Percentiles rank a stretch among this genome's conserved stretches.
Evolutionary conservation across 1,284 basidiomycete genomes (phyloP).

Genomic region (Grifola frondosa): DNA sequence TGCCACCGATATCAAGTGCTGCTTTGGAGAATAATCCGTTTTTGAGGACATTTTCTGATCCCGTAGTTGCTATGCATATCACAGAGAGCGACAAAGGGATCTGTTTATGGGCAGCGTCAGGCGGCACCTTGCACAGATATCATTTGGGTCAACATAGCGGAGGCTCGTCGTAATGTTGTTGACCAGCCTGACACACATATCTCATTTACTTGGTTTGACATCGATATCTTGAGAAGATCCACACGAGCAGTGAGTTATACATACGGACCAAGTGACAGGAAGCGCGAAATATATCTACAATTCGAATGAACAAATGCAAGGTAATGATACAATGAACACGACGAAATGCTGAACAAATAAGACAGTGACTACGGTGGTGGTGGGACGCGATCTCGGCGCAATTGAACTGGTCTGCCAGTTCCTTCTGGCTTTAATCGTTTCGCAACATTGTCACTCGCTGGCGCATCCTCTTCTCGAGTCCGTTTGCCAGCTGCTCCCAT

Average conservation of each 20-base stretch:
- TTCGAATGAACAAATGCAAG: too few species aligned
- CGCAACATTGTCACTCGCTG: constrained; percentile 58
- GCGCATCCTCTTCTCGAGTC: constrained; percentile 49
- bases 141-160: constrained; percentile 13
- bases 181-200: background rate
- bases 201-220: background rate
- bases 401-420: constrained; percentile 27
- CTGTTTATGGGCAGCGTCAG: constrained; percentile 17
- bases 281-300: too few species aligned
- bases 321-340: too few species aligned
- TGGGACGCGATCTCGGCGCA: constrained; percentile 33
- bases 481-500: constrained; percentile 70
- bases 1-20: background rate
- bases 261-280: background rate
- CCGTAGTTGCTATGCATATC: constrained; percentile 20
- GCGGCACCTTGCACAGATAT: constrained; percentile 10
- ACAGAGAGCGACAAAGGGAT: constrained; percentile 8
- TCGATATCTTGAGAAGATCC: constrained; percentile 5
- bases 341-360: too few species aligned
- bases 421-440: constrained; percentile 64
- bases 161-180: background rate
- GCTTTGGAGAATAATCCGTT: background rate
- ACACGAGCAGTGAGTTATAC: too few species aligned
- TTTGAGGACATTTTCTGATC: constrained; percentile 3
- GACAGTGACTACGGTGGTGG: constrained; percentile 25